These are phyloP conservation scores for Neurospora sp. DNA, from an alignment of 495 filamentous ascomycete genomes.

Conservation along the genomic window DNA sequence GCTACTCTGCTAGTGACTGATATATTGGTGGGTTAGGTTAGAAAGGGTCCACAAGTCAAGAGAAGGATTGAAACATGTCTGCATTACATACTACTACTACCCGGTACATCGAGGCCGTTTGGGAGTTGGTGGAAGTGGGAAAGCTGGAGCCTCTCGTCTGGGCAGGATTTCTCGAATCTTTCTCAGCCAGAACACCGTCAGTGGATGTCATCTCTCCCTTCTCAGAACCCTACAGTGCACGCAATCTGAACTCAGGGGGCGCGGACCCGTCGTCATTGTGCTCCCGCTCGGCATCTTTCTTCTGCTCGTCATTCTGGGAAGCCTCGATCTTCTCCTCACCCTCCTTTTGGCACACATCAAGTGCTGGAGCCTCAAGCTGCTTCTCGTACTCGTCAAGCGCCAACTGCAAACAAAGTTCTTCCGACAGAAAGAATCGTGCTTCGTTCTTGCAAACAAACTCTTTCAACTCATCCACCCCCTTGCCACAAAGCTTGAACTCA, in stretches of 20 bases:
- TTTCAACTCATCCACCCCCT: background rate
- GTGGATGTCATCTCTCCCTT: background rate
- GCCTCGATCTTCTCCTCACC: background rate
- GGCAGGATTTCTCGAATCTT: background rate
- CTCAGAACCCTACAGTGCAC: background rate
- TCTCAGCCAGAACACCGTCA: background rate
- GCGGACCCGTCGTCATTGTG: background rate
- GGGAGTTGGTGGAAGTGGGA: no score
- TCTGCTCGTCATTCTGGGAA: background rate
- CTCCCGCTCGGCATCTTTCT: background rate
- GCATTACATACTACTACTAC: background rate
- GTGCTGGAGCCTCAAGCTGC: background rate
- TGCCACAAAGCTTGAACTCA: background rate
- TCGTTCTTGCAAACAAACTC: background rate
- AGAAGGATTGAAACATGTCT: background rate
- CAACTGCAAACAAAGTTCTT: background rate
- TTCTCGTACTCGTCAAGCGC: background rate
- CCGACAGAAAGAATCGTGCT: background rate
- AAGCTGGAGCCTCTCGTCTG: background rate
- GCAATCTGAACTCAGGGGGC: background rate
- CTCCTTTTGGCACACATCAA: background rate
- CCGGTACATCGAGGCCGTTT: background rate
- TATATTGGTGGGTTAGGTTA: background rate
- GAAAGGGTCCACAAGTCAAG: background rate
- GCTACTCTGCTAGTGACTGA: background rate